Evolutionary conservation across 176 grass and related monocot genomes (phyloP).

Genomic region (Ensete ventricosum): DNA sequence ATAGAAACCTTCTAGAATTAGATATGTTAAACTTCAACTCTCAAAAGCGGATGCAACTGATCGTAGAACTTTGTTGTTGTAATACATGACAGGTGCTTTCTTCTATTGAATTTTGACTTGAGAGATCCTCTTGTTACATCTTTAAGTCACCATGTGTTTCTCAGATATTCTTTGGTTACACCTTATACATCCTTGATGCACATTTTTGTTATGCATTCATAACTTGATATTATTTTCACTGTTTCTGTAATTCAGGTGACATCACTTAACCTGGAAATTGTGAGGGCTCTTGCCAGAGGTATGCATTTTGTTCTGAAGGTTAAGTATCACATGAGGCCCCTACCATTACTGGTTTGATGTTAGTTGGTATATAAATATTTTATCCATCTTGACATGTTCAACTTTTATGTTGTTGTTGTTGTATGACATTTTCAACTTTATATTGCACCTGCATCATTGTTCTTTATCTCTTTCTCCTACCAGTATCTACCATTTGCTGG

Average conservation of each 20-base stretch:
- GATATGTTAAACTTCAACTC: background rate
- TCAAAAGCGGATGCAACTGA: background rate
- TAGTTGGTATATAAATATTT: background rate
- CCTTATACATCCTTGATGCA: background rate
- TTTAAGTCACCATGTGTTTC: no score
- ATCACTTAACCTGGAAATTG: constrained; percentile 96
- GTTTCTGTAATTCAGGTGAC: constrained; percentile 51
- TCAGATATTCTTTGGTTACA: background rate
- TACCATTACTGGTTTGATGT: background rate
- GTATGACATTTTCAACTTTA: background rate
- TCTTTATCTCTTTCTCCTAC: no score
- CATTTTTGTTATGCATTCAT: background rate
- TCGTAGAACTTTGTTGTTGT: background rate
- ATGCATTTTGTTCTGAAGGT: constrained; percentile 1
- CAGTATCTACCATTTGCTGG: no score
- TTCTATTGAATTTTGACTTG: no score
- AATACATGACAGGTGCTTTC: background rate
- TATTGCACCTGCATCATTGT: no score
- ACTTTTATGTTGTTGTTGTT: background rate
- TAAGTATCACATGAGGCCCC: constrained; percentile 1
- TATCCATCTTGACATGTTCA: background rate
- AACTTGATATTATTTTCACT: background rate
- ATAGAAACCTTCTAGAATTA: background rate
- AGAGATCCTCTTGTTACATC: no score
- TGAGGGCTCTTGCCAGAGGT: constrained; percentile 92